A percentile compares a stretch with the other conserved stretches of the same genome.
These are phyloP conservation scores for Dalbergia cochinchinensis DNA, from an alignment of 306 rosid genomes.

Conservation along the genomic window DNA sequence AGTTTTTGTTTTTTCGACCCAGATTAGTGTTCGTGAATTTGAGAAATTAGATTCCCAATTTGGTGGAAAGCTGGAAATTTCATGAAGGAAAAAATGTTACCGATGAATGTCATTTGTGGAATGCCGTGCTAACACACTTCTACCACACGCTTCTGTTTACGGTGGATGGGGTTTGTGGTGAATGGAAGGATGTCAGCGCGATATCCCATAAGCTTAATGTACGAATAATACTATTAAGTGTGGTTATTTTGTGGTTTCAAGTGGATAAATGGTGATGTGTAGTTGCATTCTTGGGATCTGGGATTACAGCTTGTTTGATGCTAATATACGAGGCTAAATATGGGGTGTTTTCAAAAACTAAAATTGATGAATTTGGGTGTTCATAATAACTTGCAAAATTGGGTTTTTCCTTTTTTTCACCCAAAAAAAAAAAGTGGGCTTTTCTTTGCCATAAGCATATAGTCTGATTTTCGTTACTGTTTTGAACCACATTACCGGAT, in stretches of 20 bases:
- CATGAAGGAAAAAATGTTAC: too few relatives aligned
- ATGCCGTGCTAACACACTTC: too few relatives aligned
- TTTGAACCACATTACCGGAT: neutral
- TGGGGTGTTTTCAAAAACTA: neutral
- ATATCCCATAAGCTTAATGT: too few relatives aligned
- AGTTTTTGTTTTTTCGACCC: neutral
- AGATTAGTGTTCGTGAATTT: conserved; percentile 17
- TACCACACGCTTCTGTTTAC: too few relatives aligned
- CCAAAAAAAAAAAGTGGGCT: neutral
- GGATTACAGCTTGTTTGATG: too few relatives aligned
- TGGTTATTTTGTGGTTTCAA: neutral
- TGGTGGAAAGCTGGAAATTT: neutral
- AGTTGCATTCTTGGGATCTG: conserved; percentile 7
- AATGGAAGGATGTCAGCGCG: too few relatives aligned
- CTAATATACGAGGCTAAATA: neutral
- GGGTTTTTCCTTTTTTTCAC: neutral
- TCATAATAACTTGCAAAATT: neutral
- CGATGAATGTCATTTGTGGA: too few relatives aligned
- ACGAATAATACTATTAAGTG: too few relatives aligned
- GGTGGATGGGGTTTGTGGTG: neutral
- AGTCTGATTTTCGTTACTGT: neutral
- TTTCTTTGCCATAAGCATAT: neutral
- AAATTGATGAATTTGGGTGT: conserved; percentile 1
- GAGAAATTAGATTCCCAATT: neutral
- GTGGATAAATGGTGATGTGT: conserved; percentile 6